Conservation (phyloP, 352 stramenopile species). For the Globisporangium irregulare region DNA sequence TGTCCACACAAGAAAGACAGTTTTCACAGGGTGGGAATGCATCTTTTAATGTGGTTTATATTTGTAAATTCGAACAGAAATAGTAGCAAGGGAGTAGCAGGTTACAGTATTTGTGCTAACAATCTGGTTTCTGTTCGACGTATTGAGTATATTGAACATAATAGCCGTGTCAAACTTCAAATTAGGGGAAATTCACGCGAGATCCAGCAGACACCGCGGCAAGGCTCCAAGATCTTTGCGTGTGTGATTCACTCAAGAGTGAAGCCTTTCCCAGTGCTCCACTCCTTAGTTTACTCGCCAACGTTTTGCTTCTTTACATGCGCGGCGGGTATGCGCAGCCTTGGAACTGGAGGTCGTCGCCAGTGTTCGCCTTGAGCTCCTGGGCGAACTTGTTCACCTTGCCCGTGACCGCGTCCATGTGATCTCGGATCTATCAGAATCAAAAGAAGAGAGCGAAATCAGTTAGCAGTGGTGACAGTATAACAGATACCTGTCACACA, state of each 20-base stretch:
- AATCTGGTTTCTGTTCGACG: not conserved
- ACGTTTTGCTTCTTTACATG: not conserved
- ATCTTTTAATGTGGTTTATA: too few species aligned
- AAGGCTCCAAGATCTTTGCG: too few species aligned
- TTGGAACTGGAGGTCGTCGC: constrained; percentile 66
- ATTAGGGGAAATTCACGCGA: too few species aligned
- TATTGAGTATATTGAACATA: not conserved
- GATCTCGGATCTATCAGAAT: constrained; percentile 29
- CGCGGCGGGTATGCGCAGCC: constrained; percentile 40
- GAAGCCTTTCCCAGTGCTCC: not conserved
- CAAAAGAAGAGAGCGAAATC: not conserved
- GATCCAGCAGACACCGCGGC: too few species aligned
- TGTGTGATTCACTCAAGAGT: too few species aligned
- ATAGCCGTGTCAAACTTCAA: not conserved
- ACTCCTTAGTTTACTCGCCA: too few species aligned
- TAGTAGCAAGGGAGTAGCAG: too few species aligned
- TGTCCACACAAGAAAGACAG: not conserved
- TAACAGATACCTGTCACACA: not conserved
- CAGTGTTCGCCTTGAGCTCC: constrained; percentile 45
- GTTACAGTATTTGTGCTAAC: not conserved
- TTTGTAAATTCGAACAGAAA: not conserved
- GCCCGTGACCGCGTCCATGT: constrained; percentile 44
- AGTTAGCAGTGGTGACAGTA: not conserved
- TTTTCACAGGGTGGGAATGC: not conserved
- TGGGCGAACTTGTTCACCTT: constrained; percentile 35